These are phyloP conservation scores for Suhomyces maxii DNA, from an alignment of 1,139 yeast genomes.

Conservation along the genomic window DNA sequence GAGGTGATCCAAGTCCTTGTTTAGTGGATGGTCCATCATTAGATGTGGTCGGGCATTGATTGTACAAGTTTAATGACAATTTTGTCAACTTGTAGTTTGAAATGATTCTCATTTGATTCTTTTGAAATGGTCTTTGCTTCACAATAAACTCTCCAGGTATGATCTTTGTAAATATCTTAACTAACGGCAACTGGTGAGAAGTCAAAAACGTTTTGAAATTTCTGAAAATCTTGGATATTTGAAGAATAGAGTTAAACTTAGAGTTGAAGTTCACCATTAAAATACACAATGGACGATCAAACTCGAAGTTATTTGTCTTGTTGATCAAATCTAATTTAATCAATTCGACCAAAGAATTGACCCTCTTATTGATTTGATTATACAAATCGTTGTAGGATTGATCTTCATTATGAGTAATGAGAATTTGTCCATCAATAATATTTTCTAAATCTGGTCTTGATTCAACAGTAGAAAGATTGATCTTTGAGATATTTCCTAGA, in stretches of 20 bases:
- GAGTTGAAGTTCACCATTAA: conserved; percentile 47
- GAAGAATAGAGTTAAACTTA: conserved; percentile 46
- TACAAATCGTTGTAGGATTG: conserved; percentile 29
- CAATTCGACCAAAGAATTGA: conserved; percentile 34
- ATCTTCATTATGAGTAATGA: conserved; percentile 19
- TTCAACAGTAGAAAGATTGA: conserved; percentile 32
- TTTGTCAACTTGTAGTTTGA: conserved; percentile 51
- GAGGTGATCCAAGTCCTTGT: background rate
- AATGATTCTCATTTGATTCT: conserved; percentile 45
- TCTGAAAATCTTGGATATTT: conserved; percentile 49
- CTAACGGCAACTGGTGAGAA: conserved; percentile 44
- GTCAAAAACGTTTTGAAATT: conserved; percentile 45
- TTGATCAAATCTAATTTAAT: conserved; percentile 43
- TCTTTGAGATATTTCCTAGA: conserved; percentile 45
- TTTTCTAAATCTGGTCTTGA: conserved; percentile 35
- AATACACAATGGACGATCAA: conserved; percentile 48
- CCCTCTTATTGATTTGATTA: conserved; percentile 30
- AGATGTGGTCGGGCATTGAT: conserved; percentile 43
- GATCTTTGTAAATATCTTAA: conserved; percentile 52
- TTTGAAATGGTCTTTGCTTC: conserved; percentile 30
- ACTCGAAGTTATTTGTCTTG: conserved; percentile 43
- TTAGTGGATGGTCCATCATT: background rate
- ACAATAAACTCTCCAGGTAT: conserved; percentile 55
- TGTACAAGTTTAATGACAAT: conserved; percentile 64
- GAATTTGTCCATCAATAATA: conserved; percentile 36